Evolutionary conservation across 2,329 filamentous ascomycete genomes (phyloP), one percentile per base, ranked within the genome.

Genomic region (Fusarium sp.): DNA sequence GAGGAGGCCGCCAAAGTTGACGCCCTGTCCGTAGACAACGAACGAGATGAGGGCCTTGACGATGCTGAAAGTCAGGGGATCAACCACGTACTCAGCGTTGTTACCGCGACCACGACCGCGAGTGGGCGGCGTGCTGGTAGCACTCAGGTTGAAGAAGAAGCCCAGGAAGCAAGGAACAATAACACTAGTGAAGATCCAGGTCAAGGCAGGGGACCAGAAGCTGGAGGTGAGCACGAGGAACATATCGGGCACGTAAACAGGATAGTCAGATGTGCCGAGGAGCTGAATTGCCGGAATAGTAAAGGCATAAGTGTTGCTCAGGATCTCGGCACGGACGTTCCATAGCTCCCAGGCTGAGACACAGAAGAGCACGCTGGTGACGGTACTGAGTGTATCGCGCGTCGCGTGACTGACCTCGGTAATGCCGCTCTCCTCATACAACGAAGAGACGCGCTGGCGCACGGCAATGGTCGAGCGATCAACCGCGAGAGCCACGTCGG

Each of bases 11-110:
- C 87, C 84, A 60, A 91, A 87, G 50, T 86, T 88, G 53, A 88
- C 86, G 36, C 88, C 89, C 78, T 91, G 89, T 10, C 87, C 89
- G 78, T 95, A 97, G 16, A 97, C 90, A 36, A 95, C 87, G 79
- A 92, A 97, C 8, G 93, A 90, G 63, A 95, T 81, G 58, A 98
- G 79, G 0, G 92, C 95, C 84, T 97, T 97, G 74, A 89, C 89
- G 61, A 98, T 90, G 83, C 95, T 97, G 83, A 97, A 99, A 23
- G 91, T 92, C 77, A 98, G 83, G 5, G 95, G 95, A 78, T 99
- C 96, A 70, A 95, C 90, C 7, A 86, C 83, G 70, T 91, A 90
- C 69, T 89, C 87, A 40, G 82, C 78, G 23, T 67, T 62, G 47
- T 78, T 75, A 56, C 78, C 71, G 41, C 78, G 78, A 54, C 77